phyloP scores from a whole-genome alignment of 2,329 filamentous ascomycete species.

The Neoarthrinium moseri region DNA sequence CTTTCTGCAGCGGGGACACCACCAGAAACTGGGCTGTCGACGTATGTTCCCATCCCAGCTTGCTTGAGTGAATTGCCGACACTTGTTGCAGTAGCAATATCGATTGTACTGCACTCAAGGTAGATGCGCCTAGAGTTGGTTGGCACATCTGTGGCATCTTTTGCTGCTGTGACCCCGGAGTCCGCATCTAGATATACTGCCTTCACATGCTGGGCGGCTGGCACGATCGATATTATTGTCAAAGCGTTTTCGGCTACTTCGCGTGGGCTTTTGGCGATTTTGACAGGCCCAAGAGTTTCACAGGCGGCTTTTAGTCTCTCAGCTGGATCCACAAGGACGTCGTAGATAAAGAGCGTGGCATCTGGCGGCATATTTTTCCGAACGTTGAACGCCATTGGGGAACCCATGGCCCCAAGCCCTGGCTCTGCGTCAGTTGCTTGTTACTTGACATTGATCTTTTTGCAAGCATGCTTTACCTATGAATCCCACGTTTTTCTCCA shows the following conservation, averaged over 20 bases:
- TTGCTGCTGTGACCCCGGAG: background rate
- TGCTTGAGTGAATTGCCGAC: background rate
- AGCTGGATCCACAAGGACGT: no score
- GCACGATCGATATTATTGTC: background rate
- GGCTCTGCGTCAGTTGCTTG: background rate
- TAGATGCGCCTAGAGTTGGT: background rate
- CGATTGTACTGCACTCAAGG: constrained; percentile 1
- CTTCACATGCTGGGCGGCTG: background rate
- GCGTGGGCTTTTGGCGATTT: background rate
- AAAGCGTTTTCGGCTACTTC: background rate
- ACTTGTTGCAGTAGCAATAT: background rate
- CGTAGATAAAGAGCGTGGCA: no score
- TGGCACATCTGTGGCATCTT: no score
- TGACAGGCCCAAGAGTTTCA: no score
- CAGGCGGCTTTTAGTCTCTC: no score
- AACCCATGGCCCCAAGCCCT: background rate
- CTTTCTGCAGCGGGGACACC: background rate
- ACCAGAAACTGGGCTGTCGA: constrained; percentile 1
- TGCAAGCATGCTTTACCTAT: background rate
- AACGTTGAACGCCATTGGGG: background rate
- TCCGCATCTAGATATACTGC: background rate
- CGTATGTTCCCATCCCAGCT: background rate
- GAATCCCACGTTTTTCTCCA: background rate
- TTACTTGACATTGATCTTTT: background rate
- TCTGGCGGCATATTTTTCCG: no score